Evolutionary conservation across 352 stramenopile genomes (phyloP), one percentile per base, ranked within the genome.

Genomic region (Pythium monospermum): DNA sequence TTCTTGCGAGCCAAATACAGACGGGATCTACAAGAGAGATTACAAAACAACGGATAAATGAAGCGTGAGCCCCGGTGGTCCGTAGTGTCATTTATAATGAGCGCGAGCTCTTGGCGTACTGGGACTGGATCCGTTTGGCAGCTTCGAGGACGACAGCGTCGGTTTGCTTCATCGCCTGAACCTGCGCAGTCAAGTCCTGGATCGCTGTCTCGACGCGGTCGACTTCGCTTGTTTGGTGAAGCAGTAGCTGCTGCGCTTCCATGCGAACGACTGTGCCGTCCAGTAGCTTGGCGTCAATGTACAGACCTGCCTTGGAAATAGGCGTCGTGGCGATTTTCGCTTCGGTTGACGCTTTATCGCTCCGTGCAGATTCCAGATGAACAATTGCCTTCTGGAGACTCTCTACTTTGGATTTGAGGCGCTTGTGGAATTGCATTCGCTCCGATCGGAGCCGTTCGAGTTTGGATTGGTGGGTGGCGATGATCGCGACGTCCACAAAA

Each of bases 201-300:
- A 40, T 44, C 0, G 52, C 31, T 15, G 27, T 32, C 7, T 53
- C 45, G 3, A 82, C 54, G 1, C 64, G 56, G 18, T 61, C 53
- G 2, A 71, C 32, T 33, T 80, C 73, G 18, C 23, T 39, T 7
- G 33, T 64, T 53, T 75, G 66, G 31, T 70, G 61, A 5, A 57
- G 31, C 26, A 80, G 33, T 2, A 71, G 57, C 35, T 75, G 57
- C 8, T 51, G 38, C 0, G 59, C 63, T 18, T 76, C 64, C 55
- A 68, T 69, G 22, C 68, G 64, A 32, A 71, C 59, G 0, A 53
- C 49, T 0, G 42, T 66, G 6, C 55, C 68, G 25, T 77, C 61
- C 18, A 66, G 26, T 19, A 73, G 28, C 39, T 36, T 64, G 0
- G 58, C 49, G 41, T 69, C 57, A 7, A 68, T 57, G 43, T 61